Evolutionary conservation across 805 yeast species (phyloP).

Genomic region (Kodamaea kaohsiungensis): DNA sequence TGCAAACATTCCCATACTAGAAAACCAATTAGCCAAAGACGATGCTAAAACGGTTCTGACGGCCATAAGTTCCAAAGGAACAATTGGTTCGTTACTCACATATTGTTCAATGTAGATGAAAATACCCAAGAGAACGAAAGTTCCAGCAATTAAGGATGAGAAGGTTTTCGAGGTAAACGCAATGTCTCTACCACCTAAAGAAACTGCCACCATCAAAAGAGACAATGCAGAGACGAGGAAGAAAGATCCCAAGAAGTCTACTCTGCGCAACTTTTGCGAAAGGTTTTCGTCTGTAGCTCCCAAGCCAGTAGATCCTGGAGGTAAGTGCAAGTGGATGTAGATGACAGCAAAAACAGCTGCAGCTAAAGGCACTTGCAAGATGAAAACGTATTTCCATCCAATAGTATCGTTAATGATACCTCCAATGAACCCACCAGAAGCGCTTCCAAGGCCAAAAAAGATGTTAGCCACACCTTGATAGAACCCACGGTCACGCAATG

Average conservation of each 20-base stretch:
- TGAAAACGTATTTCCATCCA: conserved; percentile 53
- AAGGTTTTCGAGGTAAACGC: conserved; percentile 48
- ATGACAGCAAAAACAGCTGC: conserved; percentile 41
- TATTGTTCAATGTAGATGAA: conserved; percentile 56
- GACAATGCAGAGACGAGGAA: conserved; percentile 59
- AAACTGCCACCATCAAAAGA: conserved; percentile 61
- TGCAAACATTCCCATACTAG: conserved; percentile 67
- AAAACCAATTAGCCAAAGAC: conserved; percentile 67
- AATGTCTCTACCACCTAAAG: conserved; percentile 62
- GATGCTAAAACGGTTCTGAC: conserved; percentile 64
- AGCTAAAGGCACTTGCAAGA: conserved; percentile 44
- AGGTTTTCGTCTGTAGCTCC: conserved; percentile 51
- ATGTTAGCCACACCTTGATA: conserved; percentile 83
- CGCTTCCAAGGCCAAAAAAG: conserved; percentile 69
- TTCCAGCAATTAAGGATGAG: conserved; percentile 27
- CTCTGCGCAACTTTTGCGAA: conserved; percentile 50
- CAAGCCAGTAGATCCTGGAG: conserved; percentile 56
- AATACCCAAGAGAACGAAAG: conserved; percentile 33
- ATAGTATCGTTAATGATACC: conserved; percentile 56
- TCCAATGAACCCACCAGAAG: conserved; percentile 45
- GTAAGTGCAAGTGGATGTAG: conserved; percentile 43
- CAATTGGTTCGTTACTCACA: conserved; percentile 62
- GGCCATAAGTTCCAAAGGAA: conserved; percentile 60
- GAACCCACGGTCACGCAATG: conserved; percentile 73
- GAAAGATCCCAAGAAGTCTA: conserved; percentile 68